Evolutionary conservation across 352 stramenopile genomes (phyloP), one percentile per base, ranked within the genome.

Genomic region (Pythium scleroteichum): DNA sequence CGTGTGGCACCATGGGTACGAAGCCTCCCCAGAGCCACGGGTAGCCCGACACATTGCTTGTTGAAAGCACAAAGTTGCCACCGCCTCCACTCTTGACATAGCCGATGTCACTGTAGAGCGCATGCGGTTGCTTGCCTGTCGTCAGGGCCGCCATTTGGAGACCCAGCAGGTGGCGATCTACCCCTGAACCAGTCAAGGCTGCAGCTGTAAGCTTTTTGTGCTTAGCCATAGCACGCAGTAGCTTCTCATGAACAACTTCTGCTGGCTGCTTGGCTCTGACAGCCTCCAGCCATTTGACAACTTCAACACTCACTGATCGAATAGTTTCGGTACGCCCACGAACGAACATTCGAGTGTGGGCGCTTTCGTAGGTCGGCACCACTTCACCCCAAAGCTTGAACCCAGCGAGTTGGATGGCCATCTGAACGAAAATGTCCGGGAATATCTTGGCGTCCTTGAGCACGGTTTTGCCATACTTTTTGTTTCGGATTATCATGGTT

Each of bases 1-100:
- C 96, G 60, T 98, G 82, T 1, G 65, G 64, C n/a, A 89, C 64
- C 81, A 90, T 91, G 26, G 93, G 90, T 22, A 97, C 88, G 35
- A 98, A 97, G 49, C 97, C 93, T 29, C 94, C 95, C 81, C 93
- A 98, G 20, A 97, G 88, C 96, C 95, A 98, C 40, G 95, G 83
- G 52, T 98, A 98, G 3, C 89, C 83, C 27, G 95, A 96, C 65
- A 98, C 83, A 49, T 98, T 94, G 72, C 88, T 98, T 12, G 95
- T 98, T 23, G 87, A 97, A n/a, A 98, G 77, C 62, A 96, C 85
- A 77, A 96, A 98, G 68, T 92, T 89, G 23, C 82, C 82, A 17
- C 77, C 77, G 2, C 77, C 92, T 40, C 97, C 97, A 22, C 80
- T 87, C 40, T 88, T 87, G 33, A 68, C 54, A 59, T 95, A 98